Evolutionary conservation across 768 basidiomycete species (phyloP).

Genomic region (Leccinum boreale): DNA sequence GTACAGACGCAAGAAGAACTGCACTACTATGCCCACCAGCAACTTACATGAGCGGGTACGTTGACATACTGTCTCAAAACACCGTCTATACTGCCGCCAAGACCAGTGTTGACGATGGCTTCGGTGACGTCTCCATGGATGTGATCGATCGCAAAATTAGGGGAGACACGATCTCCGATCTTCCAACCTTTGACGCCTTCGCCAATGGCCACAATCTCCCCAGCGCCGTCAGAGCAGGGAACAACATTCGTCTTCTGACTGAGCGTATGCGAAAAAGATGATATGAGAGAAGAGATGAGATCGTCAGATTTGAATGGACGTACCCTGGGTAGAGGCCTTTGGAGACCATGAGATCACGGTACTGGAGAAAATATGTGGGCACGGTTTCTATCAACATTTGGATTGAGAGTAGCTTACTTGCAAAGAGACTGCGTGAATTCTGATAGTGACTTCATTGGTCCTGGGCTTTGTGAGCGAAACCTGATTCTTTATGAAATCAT

Average conservation of each 20-base stretch:
- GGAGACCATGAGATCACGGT: slow-evolving; percentile 47
- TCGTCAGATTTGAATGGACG: slow-evolving; percentile 1
- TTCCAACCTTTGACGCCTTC: slow-evolving; percentile 44
- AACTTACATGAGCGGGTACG: slow-evolving; percentile 44
- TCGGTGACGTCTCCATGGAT: slow-evolving; percentile 42
- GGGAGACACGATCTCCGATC: slow-evolving; percentile 53
- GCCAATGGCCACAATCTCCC: slow-evolving; percentile 50
- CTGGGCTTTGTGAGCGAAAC: slow-evolving; percentile 32
- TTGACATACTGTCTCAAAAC: slow-evolving; percentile 52
- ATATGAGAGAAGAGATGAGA: slow-evolving; percentile 26
- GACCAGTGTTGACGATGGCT: slow-evolving; percentile 33
- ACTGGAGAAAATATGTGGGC: slow-evolving; percentile 29
- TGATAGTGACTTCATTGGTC: slow-evolving; percentile 51
- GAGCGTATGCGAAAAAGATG: slow-evolving; percentile 16
- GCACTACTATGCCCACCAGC: neutral
- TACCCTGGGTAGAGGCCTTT: slow-evolving; percentile 38
- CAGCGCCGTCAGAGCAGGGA: slow-evolving; percentile 50
- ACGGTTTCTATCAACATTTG: too few species aligned
- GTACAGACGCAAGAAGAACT: neutral
- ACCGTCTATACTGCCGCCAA: slow-evolving; percentile 50
- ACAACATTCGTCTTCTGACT: slow-evolving; percentile 27
- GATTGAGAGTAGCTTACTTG: slow-evolving; percentile 31
- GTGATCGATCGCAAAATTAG: slow-evolving; percentile 50
- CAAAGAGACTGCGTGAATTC: slow-evolving; percentile 54
- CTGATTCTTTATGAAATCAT: slow-evolving; percentile 24